Base-by-base conservation (phyloP, 2,329 filamentous ascomycete species). In the Sarocladium strictum region DNA sequence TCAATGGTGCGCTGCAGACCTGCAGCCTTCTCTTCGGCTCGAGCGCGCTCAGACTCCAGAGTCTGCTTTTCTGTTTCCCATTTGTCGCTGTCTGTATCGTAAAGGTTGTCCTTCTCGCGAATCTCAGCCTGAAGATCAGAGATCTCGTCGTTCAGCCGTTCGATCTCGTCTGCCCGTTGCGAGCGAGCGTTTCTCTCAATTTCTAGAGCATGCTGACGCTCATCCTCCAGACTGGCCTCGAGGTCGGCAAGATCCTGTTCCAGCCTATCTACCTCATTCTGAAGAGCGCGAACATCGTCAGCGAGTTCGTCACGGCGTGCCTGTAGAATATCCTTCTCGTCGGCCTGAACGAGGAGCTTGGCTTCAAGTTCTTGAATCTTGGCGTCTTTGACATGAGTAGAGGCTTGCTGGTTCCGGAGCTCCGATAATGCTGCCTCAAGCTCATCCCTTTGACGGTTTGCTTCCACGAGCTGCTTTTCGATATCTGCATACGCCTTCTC, bases 1-100 rank as follows among this genome's bases (percentile, higher is more conserved):
- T 89, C 83, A 56, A 92, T 84, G 0, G 85, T 87, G 54, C 81
- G 79, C 67, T 90, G 86, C 32, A 90, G 78, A 9, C 84, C 82
- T 11, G 74, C 71, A 2, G 84, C 85, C 61, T 84, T 83, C 61
- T 89, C 84, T 63, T 89, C 85, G 0, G 84, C 83, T 55, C 80
- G 79, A 50, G 84, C 77, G 54, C 81, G 82, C 61, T 89, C 84
- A 1, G 83, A 76, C 61, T 88, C 80, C 1, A 91, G 71, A 38
- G 78, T 79, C 32, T 82, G 80, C 62, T 78, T 84, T 63, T 86
- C 81, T 7, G 78, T 80, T 53, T 87, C 84, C 86, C 87, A 90
- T 61, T 84, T 83, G 58, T 90, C 86, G 65, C 80, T 82, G 62
- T 89, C 85, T 55, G 86, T 81, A 56, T 85, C 84, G 69, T 86